phyloP scores from a whole-genome alignment of 2,329 filamentous ascomycete species.

The Rutstroemia sp. region DNA sequence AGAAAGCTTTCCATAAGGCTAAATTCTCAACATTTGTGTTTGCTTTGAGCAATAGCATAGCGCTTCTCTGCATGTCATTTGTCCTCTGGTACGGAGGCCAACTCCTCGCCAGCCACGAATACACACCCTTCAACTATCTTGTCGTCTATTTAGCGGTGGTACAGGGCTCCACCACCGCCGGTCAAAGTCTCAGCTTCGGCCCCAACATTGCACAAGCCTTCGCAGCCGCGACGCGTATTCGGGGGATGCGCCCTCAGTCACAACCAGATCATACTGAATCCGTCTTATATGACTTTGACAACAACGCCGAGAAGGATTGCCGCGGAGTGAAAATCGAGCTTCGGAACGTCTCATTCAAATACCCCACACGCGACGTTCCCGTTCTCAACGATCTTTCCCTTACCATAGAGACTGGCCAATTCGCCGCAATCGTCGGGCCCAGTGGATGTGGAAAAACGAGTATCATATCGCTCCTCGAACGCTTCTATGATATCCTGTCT shows the following conservation, averaged over 20 bases:
- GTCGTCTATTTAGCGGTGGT: constrained; percentile 47
- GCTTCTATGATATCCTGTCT: constrained; percentile 61
- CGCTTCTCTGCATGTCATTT: constrained; percentile 49
- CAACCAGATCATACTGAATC: constrained; percentile 6
- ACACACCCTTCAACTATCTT: constrained; percentile 41
- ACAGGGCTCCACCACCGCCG: constrained; percentile 43
- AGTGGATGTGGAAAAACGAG: constrained; percentile 44
- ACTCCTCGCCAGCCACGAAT: constrained; percentile 28
- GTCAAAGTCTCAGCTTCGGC: constrained; percentile 44
- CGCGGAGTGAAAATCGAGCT: constrained; percentile 42
- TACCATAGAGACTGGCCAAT: constrained; percentile 54
- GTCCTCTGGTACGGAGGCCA: constrained; percentile 40
- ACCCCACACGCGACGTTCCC: constrained; percentile 48
- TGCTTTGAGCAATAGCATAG: constrained; percentile 46
- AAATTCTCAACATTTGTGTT: constrained; percentile 43
- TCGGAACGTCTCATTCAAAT: constrained; percentile 49
- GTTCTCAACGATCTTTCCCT: constrained; percentile 56
- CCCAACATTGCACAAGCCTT: constrained; percentile 51
- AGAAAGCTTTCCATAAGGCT: constrained; percentile 40
- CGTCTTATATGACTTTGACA: constrained; percentile 4
- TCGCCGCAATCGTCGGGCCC: constrained; percentile 62
- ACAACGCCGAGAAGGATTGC: constrained; percentile 35
- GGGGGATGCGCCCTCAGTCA: constrained; percentile 30
- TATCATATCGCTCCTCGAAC: constrained; percentile 57
- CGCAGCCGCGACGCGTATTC: constrained; percentile 52